Conservation (phyloP, 495 filamentous ascomycete genomes). For the Neurospora discreta region DNA sequence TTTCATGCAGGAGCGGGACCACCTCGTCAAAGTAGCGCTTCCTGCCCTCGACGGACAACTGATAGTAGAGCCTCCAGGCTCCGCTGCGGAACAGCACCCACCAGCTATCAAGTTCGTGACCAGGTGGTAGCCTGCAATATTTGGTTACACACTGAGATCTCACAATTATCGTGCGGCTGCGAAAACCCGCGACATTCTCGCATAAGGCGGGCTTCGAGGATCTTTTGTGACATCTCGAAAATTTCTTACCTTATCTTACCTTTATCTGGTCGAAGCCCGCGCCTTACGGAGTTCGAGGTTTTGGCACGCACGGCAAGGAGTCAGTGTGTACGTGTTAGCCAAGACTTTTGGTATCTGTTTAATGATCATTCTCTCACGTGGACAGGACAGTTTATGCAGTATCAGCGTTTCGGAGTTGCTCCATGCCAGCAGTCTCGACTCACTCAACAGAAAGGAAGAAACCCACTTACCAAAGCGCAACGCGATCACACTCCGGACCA, state of each 20-base stretch:
- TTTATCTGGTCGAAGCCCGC: neutral
- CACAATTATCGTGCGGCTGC: neutral
- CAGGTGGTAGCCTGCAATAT: constrained; percentile 58
- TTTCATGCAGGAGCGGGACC: constrained; percentile 60
- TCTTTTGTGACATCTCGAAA: neutral
- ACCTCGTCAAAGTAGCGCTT: constrained; percentile 68
- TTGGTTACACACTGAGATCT: neutral
- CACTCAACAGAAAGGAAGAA: neutral
- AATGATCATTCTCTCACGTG: neutral
- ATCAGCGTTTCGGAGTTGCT: too few species aligned
- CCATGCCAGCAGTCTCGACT: neutral
- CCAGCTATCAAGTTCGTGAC: constrained; percentile 58
- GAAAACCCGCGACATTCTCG: neutral
- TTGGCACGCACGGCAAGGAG: neutral
- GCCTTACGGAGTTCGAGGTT: neutral
- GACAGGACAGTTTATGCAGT: too few species aligned
- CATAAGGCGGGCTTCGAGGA: neutral
- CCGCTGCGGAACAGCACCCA: constrained; percentile 59
- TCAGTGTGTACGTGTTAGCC: neutral
- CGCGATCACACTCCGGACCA: constrained; percentile 61
- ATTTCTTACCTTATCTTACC: neutral
- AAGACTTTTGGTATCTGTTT: neutral
- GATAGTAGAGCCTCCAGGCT: constrained; percentile 61
- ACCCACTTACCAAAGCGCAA: constrained; percentile 62
- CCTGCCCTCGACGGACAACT: constrained; percentile 56